phyloP scores from a whole-genome alignment of 805 yeast genomes.

The Ogataea pignaliae region DNA sequence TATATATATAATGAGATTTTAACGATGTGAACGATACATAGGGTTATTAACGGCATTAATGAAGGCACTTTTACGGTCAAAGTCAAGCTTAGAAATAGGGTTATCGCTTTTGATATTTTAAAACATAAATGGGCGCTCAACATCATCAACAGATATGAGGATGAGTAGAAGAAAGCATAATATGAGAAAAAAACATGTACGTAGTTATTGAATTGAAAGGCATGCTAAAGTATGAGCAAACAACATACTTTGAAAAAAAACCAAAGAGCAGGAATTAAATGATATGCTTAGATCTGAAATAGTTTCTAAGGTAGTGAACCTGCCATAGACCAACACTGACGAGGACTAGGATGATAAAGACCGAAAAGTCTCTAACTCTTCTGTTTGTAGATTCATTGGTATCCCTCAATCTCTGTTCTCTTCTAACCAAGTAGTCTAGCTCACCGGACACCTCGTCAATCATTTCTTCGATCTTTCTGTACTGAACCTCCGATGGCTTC shows the following conservation, averaged over 20 bases:
- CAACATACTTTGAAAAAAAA: background rate
- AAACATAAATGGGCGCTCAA: background rate
- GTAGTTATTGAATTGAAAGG: background rate
- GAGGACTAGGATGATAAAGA: conserved; percentile 62
- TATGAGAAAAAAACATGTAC: too few relatives aligned
- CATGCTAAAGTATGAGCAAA: background rate
- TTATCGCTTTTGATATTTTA: background rate
- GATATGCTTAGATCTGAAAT: conserved; percentile 83
- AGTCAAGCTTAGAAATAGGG: too few relatives aligned
- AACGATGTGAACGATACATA: too few relatives aligned
- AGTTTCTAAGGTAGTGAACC: conserved; percentile 83
- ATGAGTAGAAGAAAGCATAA: too few relatives aligned
- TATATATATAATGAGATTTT: background rate
- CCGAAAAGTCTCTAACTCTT: conserved; percentile 85
- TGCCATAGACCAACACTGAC: conserved; percentile 88
- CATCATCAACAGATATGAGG: background rate
- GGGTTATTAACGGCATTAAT: too few relatives aligned
- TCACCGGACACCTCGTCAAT: conserved; percentile 78
- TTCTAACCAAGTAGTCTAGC: conserved; percentile 73
- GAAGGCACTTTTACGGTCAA: too few relatives aligned
- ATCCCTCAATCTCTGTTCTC: conserved; percentile 92
- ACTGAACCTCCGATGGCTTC: conserved; percentile 87
- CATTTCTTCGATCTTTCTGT: conserved; percentile 81
- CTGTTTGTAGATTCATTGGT: conserved; percentile 95
- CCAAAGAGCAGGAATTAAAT: conserved; percentile 32